These are phyloP conservation scores for Arachis monticola DNA, from an alignment of 331 rosid species.

Conservation along the genomic window DNA sequence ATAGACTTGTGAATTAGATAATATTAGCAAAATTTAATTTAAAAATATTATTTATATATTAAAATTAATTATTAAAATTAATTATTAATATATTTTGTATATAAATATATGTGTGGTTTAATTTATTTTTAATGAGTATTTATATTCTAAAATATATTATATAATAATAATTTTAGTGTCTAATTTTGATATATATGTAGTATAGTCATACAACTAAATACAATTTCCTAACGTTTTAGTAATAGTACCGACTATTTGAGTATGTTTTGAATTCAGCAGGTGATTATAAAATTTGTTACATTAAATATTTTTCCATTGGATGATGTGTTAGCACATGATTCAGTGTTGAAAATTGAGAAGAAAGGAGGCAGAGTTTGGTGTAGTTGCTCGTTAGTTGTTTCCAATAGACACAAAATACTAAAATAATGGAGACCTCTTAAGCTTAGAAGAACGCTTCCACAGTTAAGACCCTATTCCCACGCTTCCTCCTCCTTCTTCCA, in stretches of 20 bases:
- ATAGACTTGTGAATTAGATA: too few species aligned
- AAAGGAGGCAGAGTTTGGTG: conserved; percentile 12
- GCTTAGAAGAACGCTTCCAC: conserved; percentile 43
- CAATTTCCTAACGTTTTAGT: neutral
- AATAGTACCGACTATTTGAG: neutral
- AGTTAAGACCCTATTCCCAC: conserved; percentile 46
- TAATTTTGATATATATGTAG: too few species aligned
- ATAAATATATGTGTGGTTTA: too few species aligned
- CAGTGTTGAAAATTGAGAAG: neutral
- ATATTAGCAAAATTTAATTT: too few species aligned
- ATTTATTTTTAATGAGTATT: too few species aligned
- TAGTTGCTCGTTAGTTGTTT: neutral
- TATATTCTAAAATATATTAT: too few species aligned
- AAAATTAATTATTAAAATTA: too few species aligned
- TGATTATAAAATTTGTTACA: neutral
- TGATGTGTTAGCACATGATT: conserved; percentile 12
- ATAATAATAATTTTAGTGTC: too few species aligned
- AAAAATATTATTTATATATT: too few species aligned
- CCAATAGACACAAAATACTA: neutral
- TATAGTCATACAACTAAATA: too few species aligned
- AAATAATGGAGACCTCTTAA: conserved; percentile 16
- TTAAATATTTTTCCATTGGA: neutral
- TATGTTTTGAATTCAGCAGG: neutral
- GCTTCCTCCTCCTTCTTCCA: conserved; percentile 29
- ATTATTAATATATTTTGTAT: too few species aligned